These are phyloP conservation scores for Thermothielavioides terrestris DNA, from an alignment of 495 filamentous ascomycete species.

Conservation along the genomic window DNA sequence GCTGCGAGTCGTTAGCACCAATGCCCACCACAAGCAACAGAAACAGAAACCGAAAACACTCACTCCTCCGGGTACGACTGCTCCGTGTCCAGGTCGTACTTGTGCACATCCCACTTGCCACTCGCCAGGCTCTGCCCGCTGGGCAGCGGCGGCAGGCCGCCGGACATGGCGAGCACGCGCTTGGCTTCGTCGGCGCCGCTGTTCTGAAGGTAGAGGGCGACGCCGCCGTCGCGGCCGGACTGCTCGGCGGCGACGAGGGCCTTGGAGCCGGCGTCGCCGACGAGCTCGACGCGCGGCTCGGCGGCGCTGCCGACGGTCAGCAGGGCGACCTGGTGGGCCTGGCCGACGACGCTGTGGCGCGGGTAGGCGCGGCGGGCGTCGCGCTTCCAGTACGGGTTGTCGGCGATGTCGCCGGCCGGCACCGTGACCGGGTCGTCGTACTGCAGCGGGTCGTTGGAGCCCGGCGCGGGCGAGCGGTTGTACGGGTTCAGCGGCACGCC, in stretches of 20 bases:
- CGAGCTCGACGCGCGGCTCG: constrained; percentile 69
- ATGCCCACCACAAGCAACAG: neutral
- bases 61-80: constrained; percentile 50
- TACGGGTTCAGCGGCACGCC: constrained; percentile 89
- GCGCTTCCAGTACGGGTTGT: constrained; percentile 98
- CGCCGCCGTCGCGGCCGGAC: constrained; percentile 57
- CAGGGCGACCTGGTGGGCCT: constrained; percentile 77
- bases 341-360: constrained; percentile 66
- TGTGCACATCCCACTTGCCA: constrained; percentile 44
- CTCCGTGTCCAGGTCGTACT: constrained; percentile 48
- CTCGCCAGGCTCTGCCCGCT: constrained; percentile 46
- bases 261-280: constrained; percentile 76
- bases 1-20: constrained; percentile 22
- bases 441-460: constrained; percentile 58
- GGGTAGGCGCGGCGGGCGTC: constrained; percentile 82
- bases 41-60: constrained; percentile 25
- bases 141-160: constrained; percentile 74
- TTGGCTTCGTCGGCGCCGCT: constrained; percentile 48
- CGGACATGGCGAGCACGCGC: constrained; percentile 54
- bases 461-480: constrained; percentile 83
- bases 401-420: constrained; percentile 90
- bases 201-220: constrained; percentile 66
- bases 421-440: constrained; percentile 89
- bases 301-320: constrained; percentile 76
- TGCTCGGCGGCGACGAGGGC: constrained; percentile 73